Base-by-base conservation (phyloP, 2,329 filamentous ascomycete genomes). In the Penicillium palitans region DNA sequence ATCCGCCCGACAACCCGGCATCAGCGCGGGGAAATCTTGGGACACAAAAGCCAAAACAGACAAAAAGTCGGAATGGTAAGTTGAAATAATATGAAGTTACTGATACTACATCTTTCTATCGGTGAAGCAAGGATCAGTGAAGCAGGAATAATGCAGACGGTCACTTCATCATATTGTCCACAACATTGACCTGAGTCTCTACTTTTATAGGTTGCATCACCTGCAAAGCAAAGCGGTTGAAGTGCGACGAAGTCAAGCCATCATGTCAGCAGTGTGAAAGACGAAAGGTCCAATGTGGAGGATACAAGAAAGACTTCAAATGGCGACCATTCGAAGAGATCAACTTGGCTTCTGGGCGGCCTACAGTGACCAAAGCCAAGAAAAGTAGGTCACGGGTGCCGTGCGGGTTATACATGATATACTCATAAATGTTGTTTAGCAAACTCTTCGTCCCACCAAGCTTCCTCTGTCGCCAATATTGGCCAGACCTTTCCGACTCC, bases 231-330 rank as follows among this genome's bases (percentile, higher is more conserved):
- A 90, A 90, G 75, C 80, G 88, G 59, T 76, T 90, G 53, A 90
- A 90, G 75, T 90, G 88, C 75, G 88, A 90, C 71, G 88, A 90
- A 76, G 84, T 83, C 46, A 89, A 90, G 64, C 88, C 87, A 0
- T 81, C 79, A 24, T 90, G 87, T 67, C 79, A 84, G 58, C 87
- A 90, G 76, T 90, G 87, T 69, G 79, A 84, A 46, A 84, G 84
- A 65, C 80, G 87, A 53, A 85, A 83, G 61, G 87, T 90, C 24
- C 71, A 78, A 4, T 90, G 88, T 69, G 87, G 87, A 58, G 88
- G 88, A 37, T 90, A 90, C 75, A 88, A 86, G 72, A 90, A 89
- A 71, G 85, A 89, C 71, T 90, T 89, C 76, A 90, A 90, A 79
- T 90, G 88, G 88, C 80, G 86, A 52, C 82, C 86, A 0, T 89